Percentiles rank a stretch among this genome's conserved stretches.
These are phyloP conservation scores for Aspergillus affinis DNA, from an alignment of 495 filamentous ascomycete species.

Conservation along the genomic window DNA sequence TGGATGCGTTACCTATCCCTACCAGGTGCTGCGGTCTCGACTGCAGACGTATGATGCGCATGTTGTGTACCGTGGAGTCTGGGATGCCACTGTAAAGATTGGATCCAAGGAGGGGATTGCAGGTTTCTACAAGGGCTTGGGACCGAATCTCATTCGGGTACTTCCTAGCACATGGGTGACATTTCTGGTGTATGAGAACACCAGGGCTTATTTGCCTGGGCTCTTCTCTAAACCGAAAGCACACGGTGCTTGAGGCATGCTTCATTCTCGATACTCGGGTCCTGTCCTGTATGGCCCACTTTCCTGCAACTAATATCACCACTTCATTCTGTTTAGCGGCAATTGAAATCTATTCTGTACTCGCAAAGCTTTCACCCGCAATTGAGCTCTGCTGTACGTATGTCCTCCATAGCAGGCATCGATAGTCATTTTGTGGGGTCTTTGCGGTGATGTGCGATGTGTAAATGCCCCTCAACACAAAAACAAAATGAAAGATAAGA, in stretches of 20 bases:
- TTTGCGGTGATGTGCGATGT: background rate
- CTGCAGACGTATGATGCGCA: conserved; percentile 83
- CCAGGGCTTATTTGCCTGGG: conserved; percentile 49
- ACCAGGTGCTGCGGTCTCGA: conserved; percentile 84
- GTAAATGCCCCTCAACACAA: too few species aligned
- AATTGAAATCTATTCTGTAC: background rate
- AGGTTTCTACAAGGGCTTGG: conserved; percentile 91
- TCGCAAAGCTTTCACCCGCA: background rate
- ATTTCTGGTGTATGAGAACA: conserved; percentile 98
- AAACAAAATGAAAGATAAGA: too few species aligned
- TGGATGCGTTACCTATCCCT: conserved; percentile 84
- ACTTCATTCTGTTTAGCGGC: too few species aligned
- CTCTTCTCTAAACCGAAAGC: conserved; percentile 8
- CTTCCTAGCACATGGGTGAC: conserved; percentile 95
- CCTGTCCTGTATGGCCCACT: background rate
- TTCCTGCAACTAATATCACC: background rate
- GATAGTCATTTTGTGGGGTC: background rate
- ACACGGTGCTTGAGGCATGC: background rate
- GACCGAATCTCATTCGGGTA: conserved; percentile 83
- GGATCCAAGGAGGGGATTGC: conserved; percentile 74
- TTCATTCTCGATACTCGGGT: background rate
- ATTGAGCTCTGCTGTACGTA: background rate
- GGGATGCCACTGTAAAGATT: conserved; percentile 69
- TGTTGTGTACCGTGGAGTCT: conserved; percentile 60
- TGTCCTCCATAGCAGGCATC: background rate